Base-by-base conservation (phyloP, 192 early-diverging fungal species). In the Haplosporangium gracile region DNA sequence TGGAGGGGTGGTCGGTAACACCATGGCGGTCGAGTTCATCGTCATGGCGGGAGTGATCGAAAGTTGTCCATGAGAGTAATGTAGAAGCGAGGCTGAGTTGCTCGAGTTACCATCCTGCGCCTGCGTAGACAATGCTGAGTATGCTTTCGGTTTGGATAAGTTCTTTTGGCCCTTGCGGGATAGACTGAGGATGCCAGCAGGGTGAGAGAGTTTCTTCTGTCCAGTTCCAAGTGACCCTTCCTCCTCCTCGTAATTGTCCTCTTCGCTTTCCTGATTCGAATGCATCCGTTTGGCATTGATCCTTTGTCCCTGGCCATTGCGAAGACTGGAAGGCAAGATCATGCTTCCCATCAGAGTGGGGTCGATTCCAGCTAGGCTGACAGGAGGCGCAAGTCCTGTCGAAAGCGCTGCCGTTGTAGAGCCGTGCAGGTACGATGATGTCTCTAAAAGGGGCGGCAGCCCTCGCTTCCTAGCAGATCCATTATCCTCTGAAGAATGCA, bases 171-270 rank as follows among this genome's bases (percentile, higher is more conserved):
- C 68, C 65, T 82, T 82, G n/a, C 82, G 55, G 8, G 76, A 70
- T 9, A 34, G 32, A 6, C 72, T 47, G 18, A 72, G 20, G 13
- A 51, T 26, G 10, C 11, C 29, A 1, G 69, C n/a, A 32, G 36
- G n/a, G 22, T 72, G 57, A 55, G 43, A 0, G 55, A 49, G 38
- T 20, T 38, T 45, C 18, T 60, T 80, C 20, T 26, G 29, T 8
- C 82, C 88, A 15, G 78, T 89, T 2, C 81, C 89, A 20, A 82
- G 78, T 4, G 45, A n/a, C 24, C 81, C 82, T 40, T 81, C 87
- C n/a, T 82, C 83, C 43, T 81, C 89, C 29, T 77, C 83, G 43
- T 49, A 79, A 22, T 78, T 79, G 8, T 89, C 89, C 2, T 75
- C 47, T 1, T 86, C 83, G 32, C 74, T 81, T 24, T 68, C 78